Evolutionary conservation across 2,329 filamentous ascomycete genomes (phyloP).

Genomic region (Aspergillus sp.): DNA sequence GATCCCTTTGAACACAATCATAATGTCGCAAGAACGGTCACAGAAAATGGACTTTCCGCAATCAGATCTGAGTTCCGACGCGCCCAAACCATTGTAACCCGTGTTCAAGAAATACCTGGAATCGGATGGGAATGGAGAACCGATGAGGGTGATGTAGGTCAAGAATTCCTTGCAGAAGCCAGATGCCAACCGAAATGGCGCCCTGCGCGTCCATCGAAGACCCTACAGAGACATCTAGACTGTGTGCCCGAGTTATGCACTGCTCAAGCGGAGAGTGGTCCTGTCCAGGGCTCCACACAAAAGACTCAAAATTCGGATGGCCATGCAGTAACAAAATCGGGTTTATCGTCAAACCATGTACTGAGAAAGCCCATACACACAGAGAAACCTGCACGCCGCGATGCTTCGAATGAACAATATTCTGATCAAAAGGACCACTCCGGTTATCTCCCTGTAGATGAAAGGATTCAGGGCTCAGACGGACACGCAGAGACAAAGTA

Average conservation of each 20-base stretch:
- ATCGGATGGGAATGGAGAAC: slow-evolving; percentile 16
- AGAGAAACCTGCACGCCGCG: background rate
- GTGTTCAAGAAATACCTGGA: slow-evolving; percentile 34
- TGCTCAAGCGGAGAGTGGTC: background rate
- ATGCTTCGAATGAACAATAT: background rate
- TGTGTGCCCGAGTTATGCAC: background rate
- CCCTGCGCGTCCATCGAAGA: background rate
- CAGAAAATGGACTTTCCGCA: slow-evolving; percentile 68
- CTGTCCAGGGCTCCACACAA: background rate
- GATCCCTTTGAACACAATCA: slow-evolving; percentile 85
- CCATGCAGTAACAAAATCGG: background rate
- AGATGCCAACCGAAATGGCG: background rate
- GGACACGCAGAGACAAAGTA: background rate
- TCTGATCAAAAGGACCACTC: background rate
- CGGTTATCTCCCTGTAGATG: background rate
- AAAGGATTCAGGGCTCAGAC: background rate
- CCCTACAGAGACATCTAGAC: background rate
- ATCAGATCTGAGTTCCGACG: slow-evolving; percentile 79
- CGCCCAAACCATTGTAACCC: slow-evolving; percentile 63
- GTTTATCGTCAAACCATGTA: background rate
- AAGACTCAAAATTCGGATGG: background rate
- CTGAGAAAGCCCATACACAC: background rate
- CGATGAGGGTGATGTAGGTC: slow-evolving; percentile 13
- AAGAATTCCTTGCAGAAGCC: slow-evolving; percentile 18
- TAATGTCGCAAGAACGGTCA: slow-evolving; percentile 81